A percentile compares a stretch with the other conserved stretches of the same genome.
Evolutionary conservation across 805 yeast genomes (phyloP).

Genomic region (Metschnikowia drakensbergensis): DNA sequence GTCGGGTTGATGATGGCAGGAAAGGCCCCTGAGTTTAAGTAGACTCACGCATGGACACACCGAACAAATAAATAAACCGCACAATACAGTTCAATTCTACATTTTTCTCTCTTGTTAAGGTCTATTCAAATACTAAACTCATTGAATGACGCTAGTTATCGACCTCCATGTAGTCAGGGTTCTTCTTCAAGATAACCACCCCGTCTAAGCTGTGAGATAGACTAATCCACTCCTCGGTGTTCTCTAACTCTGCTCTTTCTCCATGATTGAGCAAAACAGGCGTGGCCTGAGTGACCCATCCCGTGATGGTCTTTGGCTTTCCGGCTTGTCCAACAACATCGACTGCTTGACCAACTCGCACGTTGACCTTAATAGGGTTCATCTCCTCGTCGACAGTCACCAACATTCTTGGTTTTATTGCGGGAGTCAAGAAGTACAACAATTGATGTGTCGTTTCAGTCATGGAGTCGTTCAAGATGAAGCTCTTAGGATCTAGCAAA

Average conservation of each 20-base stretch:
- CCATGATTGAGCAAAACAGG: constrained; percentile 93
- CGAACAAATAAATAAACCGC: neutral
- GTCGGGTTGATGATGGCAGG: constrained; percentile 97
- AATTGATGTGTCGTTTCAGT: constrained; percentile 61
- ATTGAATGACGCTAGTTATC: constrained; percentile 27
- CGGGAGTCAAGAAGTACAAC: constrained; percentile 80
- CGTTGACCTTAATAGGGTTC: constrained; percentile 90
- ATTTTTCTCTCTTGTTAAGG: neutral
- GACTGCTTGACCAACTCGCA: constrained; percentile 97
- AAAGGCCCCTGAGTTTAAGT: constrained; percentile 84
- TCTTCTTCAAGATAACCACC: constrained; percentile 85
- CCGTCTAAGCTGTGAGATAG: constrained; percentile 85
- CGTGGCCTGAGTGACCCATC: constrained; percentile 98
- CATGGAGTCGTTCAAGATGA: constrained; percentile 62
- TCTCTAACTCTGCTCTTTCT: constrained; percentile 95
- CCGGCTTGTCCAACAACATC: constrained; percentile 99
- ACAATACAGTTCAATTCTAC: constrained; percentile 4
- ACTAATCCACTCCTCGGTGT: constrained; percentile 79
- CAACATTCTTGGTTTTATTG: constrained; percentile 89
- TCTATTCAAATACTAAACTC: neutral
- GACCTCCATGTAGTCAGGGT: constrained; percentile 75
- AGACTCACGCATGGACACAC: constrained; percentile 11
- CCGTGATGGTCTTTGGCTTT: constrained; percentile 96
- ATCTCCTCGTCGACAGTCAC: constrained; percentile 89
- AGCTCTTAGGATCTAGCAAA: constrained; percentile 77